phyloP scores from a whole-genome alignment of 164 flowering plant species.

The Chimonanthus salicifolius region DNA sequence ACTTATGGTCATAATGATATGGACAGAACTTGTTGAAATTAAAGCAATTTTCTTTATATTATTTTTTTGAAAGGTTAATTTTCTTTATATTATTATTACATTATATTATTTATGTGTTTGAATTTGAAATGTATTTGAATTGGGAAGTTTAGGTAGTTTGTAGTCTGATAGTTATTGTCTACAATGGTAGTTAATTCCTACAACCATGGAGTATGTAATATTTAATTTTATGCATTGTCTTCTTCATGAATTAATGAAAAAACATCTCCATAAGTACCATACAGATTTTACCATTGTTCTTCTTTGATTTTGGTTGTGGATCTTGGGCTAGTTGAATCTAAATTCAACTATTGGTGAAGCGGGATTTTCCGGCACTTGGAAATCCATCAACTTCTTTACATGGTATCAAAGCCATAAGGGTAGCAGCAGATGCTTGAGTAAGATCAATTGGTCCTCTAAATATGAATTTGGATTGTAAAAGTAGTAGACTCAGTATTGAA shows the following conservation, averaged over 20 bases:
- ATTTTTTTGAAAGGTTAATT: not conserved
- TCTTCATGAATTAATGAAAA: not conserved
- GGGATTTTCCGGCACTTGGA: not conserved
- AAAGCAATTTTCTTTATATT: too few species aligned
- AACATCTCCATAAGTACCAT: not conserved
- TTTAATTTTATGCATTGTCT: not conserved
- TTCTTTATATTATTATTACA: too few species aligned
- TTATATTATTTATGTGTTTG: too few species aligned
- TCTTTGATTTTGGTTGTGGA: not conserved
- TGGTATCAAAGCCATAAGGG: not conserved
- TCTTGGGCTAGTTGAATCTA: not conserved
- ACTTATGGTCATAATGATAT: not conserved
- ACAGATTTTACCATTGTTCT: too few species aligned
- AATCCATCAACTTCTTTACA: not conserved
- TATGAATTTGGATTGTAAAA: not conserved
- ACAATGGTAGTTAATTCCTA: too few species aligned
- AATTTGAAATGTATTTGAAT: too few species aligned
- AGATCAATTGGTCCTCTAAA: not conserved
- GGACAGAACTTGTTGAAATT: not conserved
- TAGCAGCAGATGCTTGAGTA: not conserved
- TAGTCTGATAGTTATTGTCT: too few species aligned
- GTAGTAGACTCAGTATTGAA: not conserved
- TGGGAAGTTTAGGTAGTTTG: too few species aligned
- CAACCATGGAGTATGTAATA: too few species aligned
- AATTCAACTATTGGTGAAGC: not conserved